Percentiles rank a stretch among this genome's conserved stretches.
phyloP scores from a whole-genome alignment of 805 yeast genomes.

The Hanseniaspora clermontiae region DNA sequence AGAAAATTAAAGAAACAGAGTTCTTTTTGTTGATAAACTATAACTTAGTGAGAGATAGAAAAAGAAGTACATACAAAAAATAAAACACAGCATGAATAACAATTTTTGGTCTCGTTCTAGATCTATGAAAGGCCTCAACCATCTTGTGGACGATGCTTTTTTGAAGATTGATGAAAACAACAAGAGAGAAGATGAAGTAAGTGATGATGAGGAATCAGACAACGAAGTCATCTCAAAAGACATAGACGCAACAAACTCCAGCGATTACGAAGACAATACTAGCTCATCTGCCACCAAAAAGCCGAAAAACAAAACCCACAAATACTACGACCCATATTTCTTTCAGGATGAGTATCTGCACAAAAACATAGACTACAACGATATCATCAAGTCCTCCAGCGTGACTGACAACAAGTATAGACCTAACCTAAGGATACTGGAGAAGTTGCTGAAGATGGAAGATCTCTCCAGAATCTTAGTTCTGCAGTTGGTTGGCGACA shows the following conservation, averaged over 20 bases:
- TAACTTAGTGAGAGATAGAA: background rate
- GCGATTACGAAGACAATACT: background rate
- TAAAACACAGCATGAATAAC: background rate
- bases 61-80: background rate
- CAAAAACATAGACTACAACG: background rate
- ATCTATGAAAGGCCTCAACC: slow-evolving; percentile 3
- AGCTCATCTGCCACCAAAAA: background rate
- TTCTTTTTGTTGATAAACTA: background rate
- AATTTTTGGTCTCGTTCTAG: slow-evolving; percentile 11
- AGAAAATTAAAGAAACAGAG: background rate
- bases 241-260: background rate
- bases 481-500: slow-evolving; percentile 10
- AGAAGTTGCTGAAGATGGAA: slow-evolving; percentile 59
- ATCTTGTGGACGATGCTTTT: slow-evolving; percentile 6
- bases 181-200: slow-evolving; percentile 1
- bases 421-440: slow-evolving; percentile 34
- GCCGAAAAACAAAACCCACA: background rate
- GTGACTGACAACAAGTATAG: slow-evolving; percentile 20
- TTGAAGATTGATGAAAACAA: slow-evolving; percentile 8
- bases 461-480: slow-evolving; percentile 62
- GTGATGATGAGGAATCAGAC: background rate
- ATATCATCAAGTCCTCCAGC: background rate
- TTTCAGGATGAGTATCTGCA: background rate
- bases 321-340: background rate
- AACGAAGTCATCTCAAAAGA: background rate